These are phyloP conservation scores for Micractinium sp. DNA, from an alignment of 139 green algal genomes.

Conservation along the genomic window DNA sequence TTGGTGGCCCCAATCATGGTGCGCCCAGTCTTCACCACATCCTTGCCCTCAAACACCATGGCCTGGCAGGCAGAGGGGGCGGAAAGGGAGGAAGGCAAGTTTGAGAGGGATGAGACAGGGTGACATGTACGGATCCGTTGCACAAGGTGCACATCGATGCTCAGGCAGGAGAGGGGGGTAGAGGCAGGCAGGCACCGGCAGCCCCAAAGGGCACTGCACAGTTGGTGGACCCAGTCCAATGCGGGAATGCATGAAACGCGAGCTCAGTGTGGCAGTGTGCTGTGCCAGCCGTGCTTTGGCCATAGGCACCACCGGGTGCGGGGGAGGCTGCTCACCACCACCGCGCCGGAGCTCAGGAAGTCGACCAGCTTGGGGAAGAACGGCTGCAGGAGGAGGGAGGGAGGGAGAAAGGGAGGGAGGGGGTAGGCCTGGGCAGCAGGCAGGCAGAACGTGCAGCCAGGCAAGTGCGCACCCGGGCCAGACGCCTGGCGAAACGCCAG, in stretches of 20 bases:
- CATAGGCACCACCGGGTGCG: background rate
- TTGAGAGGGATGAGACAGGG: too few relatives aligned
- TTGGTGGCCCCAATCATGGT: slow-evolving; percentile 87
- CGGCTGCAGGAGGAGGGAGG: slow-evolving; percentile 21
- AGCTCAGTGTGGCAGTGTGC: too few relatives aligned
- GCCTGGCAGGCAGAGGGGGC: background rate
- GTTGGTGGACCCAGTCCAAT: too few relatives aligned
- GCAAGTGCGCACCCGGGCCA: background rate
- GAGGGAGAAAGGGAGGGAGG: background rate
- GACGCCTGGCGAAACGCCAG: background rate
- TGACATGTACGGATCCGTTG: too few relatives aligned
- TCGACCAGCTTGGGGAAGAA: slow-evolving; percentile 73
- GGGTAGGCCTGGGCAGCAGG: slow-evolving; percentile 6
- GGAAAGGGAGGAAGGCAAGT: background rate
- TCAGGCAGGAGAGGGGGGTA: too few relatives aligned
- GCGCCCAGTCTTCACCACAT: slow-evolving; percentile 71
- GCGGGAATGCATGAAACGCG: too few relatives aligned
- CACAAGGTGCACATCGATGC: too few relatives aligned
- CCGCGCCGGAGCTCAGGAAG: slow-evolving; percentile 66
- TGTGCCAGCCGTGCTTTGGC: too few relatives aligned
- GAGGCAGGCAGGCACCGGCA: too few relatives aligned
- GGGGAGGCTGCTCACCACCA: slow-evolving; percentile 42
- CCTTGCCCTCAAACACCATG: slow-evolving; percentile 78
- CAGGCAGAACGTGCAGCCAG: background rate
- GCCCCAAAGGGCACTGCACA: too few relatives aligned